These are phyloP conservation scores for Mycena chlorophos DNA, from an alignment of 768 basidiomycete species.

Conservation along the genomic window DNA sequence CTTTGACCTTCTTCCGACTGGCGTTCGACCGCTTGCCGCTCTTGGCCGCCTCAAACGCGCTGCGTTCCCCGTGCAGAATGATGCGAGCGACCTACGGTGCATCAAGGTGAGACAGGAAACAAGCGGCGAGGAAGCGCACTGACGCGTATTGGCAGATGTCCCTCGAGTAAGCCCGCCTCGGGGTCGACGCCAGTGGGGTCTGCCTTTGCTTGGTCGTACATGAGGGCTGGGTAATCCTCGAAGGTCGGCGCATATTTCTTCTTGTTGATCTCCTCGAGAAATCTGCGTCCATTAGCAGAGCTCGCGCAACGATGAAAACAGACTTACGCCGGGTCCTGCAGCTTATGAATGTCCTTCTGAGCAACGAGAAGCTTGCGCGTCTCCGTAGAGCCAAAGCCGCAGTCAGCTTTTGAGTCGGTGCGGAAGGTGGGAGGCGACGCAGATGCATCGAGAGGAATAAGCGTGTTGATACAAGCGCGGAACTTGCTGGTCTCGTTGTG, in stretches of 20 bases:
- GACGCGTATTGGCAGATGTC: background rate
- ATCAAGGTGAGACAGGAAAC: background rate
- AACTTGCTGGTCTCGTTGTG: background rate
- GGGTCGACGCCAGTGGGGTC: background rate
- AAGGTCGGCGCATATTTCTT: background rate
- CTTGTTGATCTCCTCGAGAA: background rate
- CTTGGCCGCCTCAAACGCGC: background rate
- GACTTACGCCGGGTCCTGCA: background rate
- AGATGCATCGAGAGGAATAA: background rate
- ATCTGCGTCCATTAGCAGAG: background rate
- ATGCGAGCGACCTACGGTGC: background rate
- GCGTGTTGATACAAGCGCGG: background rate
- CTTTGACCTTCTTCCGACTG: background rate
- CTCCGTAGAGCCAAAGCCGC: background rate
- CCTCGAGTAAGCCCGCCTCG: background rate
- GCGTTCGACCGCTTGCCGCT: background rate
- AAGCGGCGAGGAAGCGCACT: background rate
- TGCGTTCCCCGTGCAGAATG: background rate
- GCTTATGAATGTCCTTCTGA: background rate
- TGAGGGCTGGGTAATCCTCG: background rate
- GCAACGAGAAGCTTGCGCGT: background rate
- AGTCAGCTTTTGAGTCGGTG: background rate
- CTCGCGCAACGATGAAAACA: background rate
- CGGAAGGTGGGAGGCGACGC: background rate
- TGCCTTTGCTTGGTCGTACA: background rate